Conservation (phyloP, 2,329 filamentous ascomycete species). For the Botrytis elliptica region DNA sequence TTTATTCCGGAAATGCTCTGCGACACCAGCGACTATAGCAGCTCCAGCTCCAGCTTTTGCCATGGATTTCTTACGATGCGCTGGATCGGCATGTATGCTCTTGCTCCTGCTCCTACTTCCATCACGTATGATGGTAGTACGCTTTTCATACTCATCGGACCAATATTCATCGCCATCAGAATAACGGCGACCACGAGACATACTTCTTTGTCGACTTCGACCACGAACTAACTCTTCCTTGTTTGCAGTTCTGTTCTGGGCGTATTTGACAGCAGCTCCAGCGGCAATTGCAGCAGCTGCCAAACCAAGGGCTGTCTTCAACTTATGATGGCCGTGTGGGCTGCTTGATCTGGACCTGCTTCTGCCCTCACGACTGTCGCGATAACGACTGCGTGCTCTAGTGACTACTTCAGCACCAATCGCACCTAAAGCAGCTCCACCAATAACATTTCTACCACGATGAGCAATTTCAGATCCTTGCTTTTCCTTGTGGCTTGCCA, state of each 20-base stretch:
- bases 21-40: slow-evolving; percentile 57
- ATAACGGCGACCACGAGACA: slow-evolving; percentile 43
- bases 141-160: slow-evolving; percentile 37
- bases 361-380: slow-evolving; percentile 48
- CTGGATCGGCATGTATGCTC: slow-evolving; percentile 51
- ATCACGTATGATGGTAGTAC: slow-evolving; percentile 35
- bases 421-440: slow-evolving; percentile 62
- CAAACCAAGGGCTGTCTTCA: slow-evolving; percentile 62
- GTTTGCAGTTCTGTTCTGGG: slow-evolving; percentile 58
- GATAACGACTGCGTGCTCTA: slow-evolving; percentile 60
- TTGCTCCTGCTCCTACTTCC: slow-evolving; percentile 40
- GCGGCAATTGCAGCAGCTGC: slow-evolving; percentile 63
- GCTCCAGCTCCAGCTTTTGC: slow-evolving; percentile 47
- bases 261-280: slow-evolving; percentile 64
- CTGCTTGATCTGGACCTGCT: slow-evolving; percentile 40
- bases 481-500: slow-evolving; percentile 53
- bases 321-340: slow-evolving; percentile 44
- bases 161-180: slow-evolving; percentile 34
- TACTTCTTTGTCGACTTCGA: slow-evolving; percentile 49
- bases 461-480: slow-evolving; percentile 35
- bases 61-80: slow-evolving; percentile 41
- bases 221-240: slow-evolving; percentile 59
- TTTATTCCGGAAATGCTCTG: slow-evolving; percentile 56
- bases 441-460: slow-evolving; percentile 35
- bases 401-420: slow-evolving; percentile 60